Base-by-base conservation (phyloP, 805 yeast species). In the Kodamaea fukazawae region DNA sequence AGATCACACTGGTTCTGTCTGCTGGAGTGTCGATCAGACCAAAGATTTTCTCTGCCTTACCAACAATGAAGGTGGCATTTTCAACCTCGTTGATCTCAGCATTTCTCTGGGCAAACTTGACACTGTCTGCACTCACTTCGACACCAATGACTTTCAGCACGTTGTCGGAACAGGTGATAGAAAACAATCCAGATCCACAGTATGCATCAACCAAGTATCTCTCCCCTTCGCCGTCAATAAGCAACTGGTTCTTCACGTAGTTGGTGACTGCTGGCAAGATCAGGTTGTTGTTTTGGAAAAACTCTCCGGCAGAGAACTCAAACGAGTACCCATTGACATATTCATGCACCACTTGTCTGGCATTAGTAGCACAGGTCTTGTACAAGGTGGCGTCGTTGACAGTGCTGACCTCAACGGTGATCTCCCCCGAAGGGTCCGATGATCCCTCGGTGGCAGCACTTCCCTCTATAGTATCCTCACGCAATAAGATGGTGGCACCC, bases 111-210 rank as follows among this genome's bases (percentile, higher is more conserved):
- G 99, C 99, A 65, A 88, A 90, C 57, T 79, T 79, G 39, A 93
- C 95, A 38, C 95, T 83, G 51, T 89, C 96, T 20, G 89, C 90
- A 38, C 93, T 81, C 9, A 91, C 89, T 60, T 91, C 99, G 20
- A 91, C 98, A 25, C 99, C 99, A 46, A 88, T 76, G 3, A 88
- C 96, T 51, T 76, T 75, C 32, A 83, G 83, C n/a, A 90, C 95
- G 12, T 85, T 82, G 15, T 74, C 63, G 20, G 93, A 83, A 51
- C 95, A 83, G 7, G 96, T 81, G 42, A 93, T 82, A 45, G 95
- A 85, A 63, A 93, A 93, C 31, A 93, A 68, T 0, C 99, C 99
- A 3, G 95, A 86, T 1, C 98, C 98, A 71, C 98, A 90, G 66
- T 90, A 90, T 0, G 97, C 95, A 61, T 90, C 98, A 18, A 90